Conservation (phyloP, 2,329 filamentous ascomycete species). For the Ceratocystis cacaofunesta region DNA sequence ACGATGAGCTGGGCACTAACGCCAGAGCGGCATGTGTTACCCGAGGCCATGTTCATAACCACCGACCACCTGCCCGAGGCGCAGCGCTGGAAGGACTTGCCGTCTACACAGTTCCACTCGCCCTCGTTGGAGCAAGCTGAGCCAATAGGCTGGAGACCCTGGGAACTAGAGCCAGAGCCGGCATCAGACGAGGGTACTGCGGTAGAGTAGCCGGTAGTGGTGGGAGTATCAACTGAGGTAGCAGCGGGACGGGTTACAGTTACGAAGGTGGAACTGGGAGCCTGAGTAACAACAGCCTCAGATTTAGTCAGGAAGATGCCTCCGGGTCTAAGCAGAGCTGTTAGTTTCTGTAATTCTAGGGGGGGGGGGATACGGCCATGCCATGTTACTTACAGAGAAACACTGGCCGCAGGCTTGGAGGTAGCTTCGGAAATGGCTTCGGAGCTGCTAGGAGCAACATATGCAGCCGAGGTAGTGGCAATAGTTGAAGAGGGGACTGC, state of each 20-base stretch:
- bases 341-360: background rate
- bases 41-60: constrained; percentile 34
- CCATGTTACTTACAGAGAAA: constrained; percentile 21
- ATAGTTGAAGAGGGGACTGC: constrained; percentile 19
- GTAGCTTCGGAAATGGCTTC: constrained; percentile 15
- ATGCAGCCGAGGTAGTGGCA: constrained; percentile 13
- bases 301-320: constrained; percentile 28
- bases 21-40: constrained; percentile 34
- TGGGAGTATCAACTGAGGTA: constrained; percentile 29
- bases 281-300: constrained; percentile 7
- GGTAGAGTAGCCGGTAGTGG: constrained; percentile 20
- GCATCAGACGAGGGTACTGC: constrained; percentile 16
- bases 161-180: constrained; percentile 14
- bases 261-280: constrained; percentile 20
- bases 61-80: constrained; percentile 42
- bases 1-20: constrained; percentile 15
- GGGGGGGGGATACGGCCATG: background rate
- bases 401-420: constrained; percentile 12
- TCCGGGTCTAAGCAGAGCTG: constrained; percentile 24
- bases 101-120: constrained; percentile 41
- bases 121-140: constrained; percentile 39
- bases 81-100: constrained; percentile 45
- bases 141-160: constrained; percentile 25
- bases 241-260: constrained; percentile 18
- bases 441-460: background rate